These are phyloP conservation scores for Lepidopterella palustris DNA, from an alignment of 495 filamentous ascomycete species.

Conservation along the genomic window DNA sequence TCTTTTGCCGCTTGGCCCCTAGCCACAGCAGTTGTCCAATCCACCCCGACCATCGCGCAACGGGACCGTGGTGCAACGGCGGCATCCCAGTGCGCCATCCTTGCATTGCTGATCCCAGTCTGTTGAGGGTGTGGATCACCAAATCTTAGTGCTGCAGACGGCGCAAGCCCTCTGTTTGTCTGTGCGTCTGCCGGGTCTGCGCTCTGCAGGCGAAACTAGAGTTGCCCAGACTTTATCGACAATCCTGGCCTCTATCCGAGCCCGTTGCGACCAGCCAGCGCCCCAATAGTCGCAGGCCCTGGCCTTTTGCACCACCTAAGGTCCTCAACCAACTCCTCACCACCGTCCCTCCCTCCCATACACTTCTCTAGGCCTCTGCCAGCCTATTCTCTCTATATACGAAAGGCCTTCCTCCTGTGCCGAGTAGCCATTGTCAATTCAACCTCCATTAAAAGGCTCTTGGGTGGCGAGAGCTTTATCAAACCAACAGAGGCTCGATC, in stretches of 20 bases:
- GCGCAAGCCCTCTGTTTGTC: constrained; percentile 10
- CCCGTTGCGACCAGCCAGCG: constrained; percentile 14
- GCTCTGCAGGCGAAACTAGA: neutral
- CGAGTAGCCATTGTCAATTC: constrained; percentile 1
- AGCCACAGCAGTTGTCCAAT: neutral
- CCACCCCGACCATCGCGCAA: neutral
- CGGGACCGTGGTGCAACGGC: neutral
- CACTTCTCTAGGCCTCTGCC: constrained; percentile 19
- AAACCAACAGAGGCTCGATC: neutral
- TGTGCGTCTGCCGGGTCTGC: too few relatives aligned
- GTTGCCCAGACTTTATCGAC: constrained; percentile 2
- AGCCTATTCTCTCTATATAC: constrained; percentile 18
- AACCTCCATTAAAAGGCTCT: constrained; percentile 7
- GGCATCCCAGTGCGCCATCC: constrained; percentile 3
- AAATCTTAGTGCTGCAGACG: neutral
- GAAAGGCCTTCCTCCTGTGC: constrained; percentile 9
- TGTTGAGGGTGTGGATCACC: constrained; percentile 16
- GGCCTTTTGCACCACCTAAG: constrained; percentile 13
- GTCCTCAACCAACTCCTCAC: constrained; percentile 18
- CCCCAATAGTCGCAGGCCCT: constrained; percentile 18
- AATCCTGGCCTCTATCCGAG: constrained; percentile 24
- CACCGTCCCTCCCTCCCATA: constrained; percentile 7
- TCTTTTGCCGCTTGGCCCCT: neutral
- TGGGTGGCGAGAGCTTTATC: constrained; percentile 7
- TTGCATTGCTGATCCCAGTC: constrained; percentile 14